These are phyloP conservation scores for Pseudozyma sp. DNA, from an alignment of 1,284 basidiomycete genomes.

Conservation along the genomic window DNA sequence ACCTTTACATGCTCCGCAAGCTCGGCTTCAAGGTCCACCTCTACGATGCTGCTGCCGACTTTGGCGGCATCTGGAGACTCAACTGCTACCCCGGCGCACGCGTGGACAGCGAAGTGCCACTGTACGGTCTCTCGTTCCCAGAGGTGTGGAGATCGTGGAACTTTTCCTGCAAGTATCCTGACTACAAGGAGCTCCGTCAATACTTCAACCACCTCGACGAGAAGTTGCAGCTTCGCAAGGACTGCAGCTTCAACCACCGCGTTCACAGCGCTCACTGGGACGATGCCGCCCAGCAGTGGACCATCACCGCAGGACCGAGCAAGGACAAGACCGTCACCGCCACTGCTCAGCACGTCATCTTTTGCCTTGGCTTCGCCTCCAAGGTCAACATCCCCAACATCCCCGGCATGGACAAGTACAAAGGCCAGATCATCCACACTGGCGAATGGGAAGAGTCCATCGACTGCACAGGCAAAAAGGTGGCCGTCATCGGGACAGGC, in stretches of 20 bases:
- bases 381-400: constrained; percentile 71
- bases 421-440: constrained; percentile 74
- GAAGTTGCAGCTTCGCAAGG: constrained; percentile 49
- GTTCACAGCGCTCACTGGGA: constrained; percentile 50
- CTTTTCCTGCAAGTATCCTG: constrained; percentile 52
- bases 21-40: constrained; percentile 49
- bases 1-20: constrained; percentile 43
- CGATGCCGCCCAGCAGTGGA: constrained; percentile 33
- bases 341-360: constrained; percentile 51
- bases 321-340: constrained; percentile 24
- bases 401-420: constrained; percentile 72
- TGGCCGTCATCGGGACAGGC: constrained; percentile 77
- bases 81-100: constrained; percentile 51
- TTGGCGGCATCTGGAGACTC: constrained; percentile 52
- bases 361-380: constrained; percentile 54
- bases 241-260: constrained; percentile 51
- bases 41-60: constrained; percentile 48
- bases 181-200: constrained; percentile 49
- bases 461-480: constrained; percentile 72
- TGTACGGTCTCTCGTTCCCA: constrained; percentile 50
- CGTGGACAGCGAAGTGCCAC: constrained; percentile 52
- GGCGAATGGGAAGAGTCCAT: constrained; percentile 75
- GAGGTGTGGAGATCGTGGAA: constrained; percentile 51
- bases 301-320: constrained; percentile 39
- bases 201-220: constrained; percentile 55